A percentile compares a stretch with the other conserved stretches of the same genome.
Conservation (phyloP, 208 protist genomes). For the Tritrichomonas musculus region DNA sequence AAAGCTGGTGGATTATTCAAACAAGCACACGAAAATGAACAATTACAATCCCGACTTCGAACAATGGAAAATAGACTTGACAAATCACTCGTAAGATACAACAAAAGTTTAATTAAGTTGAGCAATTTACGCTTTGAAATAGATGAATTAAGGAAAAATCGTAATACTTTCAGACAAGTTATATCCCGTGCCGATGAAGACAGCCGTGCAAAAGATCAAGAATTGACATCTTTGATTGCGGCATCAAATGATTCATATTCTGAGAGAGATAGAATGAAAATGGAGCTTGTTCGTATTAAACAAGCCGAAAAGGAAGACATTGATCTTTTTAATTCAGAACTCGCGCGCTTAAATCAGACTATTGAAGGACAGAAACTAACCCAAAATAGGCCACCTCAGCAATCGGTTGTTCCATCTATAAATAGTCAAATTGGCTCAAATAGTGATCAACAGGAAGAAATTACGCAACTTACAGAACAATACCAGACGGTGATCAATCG, state of each 20-base stretch:
- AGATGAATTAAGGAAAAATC: background rate
- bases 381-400: background rate
- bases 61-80: conserved; percentile 31
- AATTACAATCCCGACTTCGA: background rate
- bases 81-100: background rate
- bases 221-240: background rate
- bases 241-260: background rate
- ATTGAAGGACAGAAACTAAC: background rate
- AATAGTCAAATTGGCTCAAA: background rate
- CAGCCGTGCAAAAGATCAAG: background rate
- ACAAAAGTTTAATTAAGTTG: background rate
- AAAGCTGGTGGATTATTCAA: background rate
- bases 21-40: background rate
- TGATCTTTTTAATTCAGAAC: background rate
- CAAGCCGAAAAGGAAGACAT: conserved; percentile 7
- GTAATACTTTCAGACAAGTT: background rate
- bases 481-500: background rate
- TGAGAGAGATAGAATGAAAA: background rate
- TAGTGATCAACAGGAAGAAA: conserved; percentile 8
- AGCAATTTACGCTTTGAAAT: background rate
- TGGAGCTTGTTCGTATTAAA: background rate
- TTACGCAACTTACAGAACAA: background rate
- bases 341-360: background rate
- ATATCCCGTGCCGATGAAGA: background rate
- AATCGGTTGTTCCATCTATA: background rate